Percentiles rank a stretch among this genome's conserved stretches.
Evolutionary conservation across 2,329 filamentous ascomycete genomes (phyloP).

Genomic region (Calonectria pseudoturangicola): DNA sequence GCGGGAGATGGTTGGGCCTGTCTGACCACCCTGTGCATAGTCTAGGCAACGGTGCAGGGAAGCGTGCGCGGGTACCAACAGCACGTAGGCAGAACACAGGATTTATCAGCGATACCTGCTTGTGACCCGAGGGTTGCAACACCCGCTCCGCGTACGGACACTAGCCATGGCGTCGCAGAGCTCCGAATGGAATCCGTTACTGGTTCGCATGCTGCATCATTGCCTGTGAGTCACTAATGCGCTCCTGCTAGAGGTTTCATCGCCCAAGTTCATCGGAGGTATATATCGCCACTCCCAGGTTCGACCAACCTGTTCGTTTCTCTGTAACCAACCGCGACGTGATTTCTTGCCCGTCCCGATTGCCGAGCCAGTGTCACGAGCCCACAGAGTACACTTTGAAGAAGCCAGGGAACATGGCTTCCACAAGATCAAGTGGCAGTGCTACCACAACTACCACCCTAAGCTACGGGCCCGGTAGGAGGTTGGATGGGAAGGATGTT

Average conservation of each 20-base stretch:
- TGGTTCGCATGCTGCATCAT: background rate
- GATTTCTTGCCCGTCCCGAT: background rate
- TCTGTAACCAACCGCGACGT: background rate
- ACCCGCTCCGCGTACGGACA: background rate
- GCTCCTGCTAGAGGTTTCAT: background rate
- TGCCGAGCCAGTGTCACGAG: background rate
- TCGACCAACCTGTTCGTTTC: background rate
- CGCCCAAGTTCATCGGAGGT: background rate
- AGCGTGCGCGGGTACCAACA: no score
- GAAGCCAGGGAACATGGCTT: background rate
- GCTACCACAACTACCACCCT: background rate
- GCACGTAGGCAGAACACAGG: background rate
- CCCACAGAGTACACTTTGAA: background rate
- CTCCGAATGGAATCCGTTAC: background rate
- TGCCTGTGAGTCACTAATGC: background rate
- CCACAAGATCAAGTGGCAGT: background rate
- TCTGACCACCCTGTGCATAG: constrained; percentile 12
- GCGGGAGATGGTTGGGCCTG: background rate
- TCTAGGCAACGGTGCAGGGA: background rate
- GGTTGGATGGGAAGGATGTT: constrained; percentile 15
- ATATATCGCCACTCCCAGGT: constrained; percentile 8
- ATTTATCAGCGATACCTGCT: constrained; percentile 2
- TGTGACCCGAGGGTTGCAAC: background rate
- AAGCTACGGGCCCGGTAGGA: background rate
- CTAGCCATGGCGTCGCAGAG: background rate